Evolutionary conservation across 2,329 filamentous ascomycete genomes (phyloP), one percentile per base, ranked within the genome.

Genomic region (Thelonectria discophora): DNA sequence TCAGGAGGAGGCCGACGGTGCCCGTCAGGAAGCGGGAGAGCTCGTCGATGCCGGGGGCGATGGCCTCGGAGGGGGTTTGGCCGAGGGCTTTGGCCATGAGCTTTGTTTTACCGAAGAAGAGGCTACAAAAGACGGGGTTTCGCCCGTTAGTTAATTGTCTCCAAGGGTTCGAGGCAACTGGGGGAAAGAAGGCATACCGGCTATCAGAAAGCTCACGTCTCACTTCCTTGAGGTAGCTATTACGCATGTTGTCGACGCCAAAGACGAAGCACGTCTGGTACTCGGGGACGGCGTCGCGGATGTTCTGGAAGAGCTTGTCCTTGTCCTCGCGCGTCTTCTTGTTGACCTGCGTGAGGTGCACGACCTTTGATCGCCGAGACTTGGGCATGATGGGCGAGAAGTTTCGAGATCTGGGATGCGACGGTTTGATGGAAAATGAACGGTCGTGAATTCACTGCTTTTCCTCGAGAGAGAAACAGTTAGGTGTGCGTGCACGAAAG

Each of bases 41-140:
- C 65, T 81, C 80, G 75, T 92, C 84, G 72, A 95, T 87, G 75
- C 92, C 92, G 46, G 91, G 87, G 69, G 92, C 91, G 79, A 91
- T 86, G 80, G 94, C 92, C 73, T 92, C 90, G 74, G 91, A 90
- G 69, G 88, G 84, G 55, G 84, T 89, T 67, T 86, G 86, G 75
- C 95, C 95, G 24, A 99, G 90, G 59, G 95, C 94, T 80, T 95
- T 94, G 72, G 92, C 89, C 93, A 98, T 98, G 78, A 99, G 94
- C 82, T 98, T 98, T 62, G 94, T 98, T 84, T 98, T 99, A 81
- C 94, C 95, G 80, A 97, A 98, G 88, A 98, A 98, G 77, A 99
- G 83, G 72, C 94, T 95, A 72, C 13, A 15, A 30, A 47, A 60
- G 34, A 15, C 45, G 56, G 20, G 9, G 53, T 7, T n/a, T n/a